Conservation (phyloP, 140 eudicot genomes). For the Cichorium intybus region DNA sequence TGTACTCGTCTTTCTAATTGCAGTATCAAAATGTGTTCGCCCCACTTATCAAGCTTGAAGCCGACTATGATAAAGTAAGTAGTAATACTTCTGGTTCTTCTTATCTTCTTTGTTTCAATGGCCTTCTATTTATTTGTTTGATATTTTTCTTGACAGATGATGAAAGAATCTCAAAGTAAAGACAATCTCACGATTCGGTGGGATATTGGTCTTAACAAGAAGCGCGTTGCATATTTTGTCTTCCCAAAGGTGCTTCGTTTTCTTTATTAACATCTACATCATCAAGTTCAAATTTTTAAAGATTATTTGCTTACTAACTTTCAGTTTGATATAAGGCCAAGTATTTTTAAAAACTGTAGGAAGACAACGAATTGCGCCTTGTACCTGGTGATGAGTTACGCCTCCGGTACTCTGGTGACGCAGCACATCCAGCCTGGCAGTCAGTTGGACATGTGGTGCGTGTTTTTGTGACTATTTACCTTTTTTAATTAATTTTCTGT, state of each 20-base stretch:
- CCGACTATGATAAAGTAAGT: slow-evolving; percentile 95
- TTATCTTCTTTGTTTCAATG: neutral
- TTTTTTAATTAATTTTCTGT: no score
- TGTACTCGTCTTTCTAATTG: slow-evolving; percentile 15
- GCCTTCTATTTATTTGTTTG: neutral
- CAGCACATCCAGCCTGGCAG: slow-evolving; percentile 98
- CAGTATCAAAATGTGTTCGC: slow-evolving; percentile 99
- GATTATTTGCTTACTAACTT: neutral
- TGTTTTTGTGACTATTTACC: no score
- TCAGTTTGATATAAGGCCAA: neutral
- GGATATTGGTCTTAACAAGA: slow-evolving; percentile 99
- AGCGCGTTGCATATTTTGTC: slow-evolving; percentile 97
- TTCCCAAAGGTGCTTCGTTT: slow-evolving; percentile 99
- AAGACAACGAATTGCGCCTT: slow-evolving; percentile 98
- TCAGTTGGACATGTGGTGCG: slow-evolving; percentile 99
- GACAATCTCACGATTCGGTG: slow-evolving; percentile 91
- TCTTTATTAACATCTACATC: neutral
- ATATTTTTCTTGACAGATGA: slow-evolving; percentile 55
- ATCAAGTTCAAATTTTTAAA: neutral
- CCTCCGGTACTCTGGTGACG: slow-evolving; percentile 93
- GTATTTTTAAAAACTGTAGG: slow-evolving; percentile 43
- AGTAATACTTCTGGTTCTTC: no score
- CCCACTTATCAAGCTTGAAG: slow-evolving; percentile 98
- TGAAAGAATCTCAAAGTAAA: slow-evolving; percentile 99
- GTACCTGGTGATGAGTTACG: slow-evolving; percentile 99